These are phyloP conservation scores for Porphyrellus sp. DNA, from an alignment of 1,284 basidiomycete genomes.

Conservation along the genomic window DNA sequence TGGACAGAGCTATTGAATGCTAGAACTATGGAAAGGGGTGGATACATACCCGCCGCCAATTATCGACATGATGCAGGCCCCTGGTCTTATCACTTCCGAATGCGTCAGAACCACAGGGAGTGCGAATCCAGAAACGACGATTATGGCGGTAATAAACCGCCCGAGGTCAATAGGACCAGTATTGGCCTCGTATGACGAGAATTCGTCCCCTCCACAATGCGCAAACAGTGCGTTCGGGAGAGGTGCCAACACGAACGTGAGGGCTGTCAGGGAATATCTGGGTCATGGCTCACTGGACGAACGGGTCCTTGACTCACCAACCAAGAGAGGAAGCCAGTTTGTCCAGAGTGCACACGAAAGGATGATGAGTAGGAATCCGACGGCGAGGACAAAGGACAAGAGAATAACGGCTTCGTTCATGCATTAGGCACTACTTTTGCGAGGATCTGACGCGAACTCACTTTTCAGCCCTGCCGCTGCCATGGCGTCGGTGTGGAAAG, in stretches of 20 bases:
- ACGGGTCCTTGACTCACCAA: conserved; percentile 64
- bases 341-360: conserved; percentile 94
- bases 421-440: conserved; percentile 1
- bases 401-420: conserved; percentile 76
- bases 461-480: conserved; percentile 38
- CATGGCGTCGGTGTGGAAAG: conserved; percentile 38
- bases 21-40: not conserved
- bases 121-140: conserved; percentile 92
- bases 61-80: conserved; percentile 93
- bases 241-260: conserved; percentile 94
- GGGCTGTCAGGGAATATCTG: conserved; percentile 50
- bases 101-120: conserved; percentile 92
- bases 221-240: conserved; percentile 90
- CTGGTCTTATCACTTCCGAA: conserved; percentile 80
- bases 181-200: conserved; percentile 62
- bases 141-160: conserved; percentile 87
- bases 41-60: conserved; percentile 74
- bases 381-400: conserved; percentile 92
- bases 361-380: conserved; percentile 97
- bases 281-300: not conserved
- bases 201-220: conserved; percentile 85
- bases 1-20: not conserved
- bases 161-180: conserved; percentile 75
- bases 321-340: conserved; percentile 96
- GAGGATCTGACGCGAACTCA: conserved; percentile 9